Evolutionary conservation across 2,329 filamentous ascomycete genomes (phyloP).

Genomic region (Pseudofabraea citricarpa): DNA sequence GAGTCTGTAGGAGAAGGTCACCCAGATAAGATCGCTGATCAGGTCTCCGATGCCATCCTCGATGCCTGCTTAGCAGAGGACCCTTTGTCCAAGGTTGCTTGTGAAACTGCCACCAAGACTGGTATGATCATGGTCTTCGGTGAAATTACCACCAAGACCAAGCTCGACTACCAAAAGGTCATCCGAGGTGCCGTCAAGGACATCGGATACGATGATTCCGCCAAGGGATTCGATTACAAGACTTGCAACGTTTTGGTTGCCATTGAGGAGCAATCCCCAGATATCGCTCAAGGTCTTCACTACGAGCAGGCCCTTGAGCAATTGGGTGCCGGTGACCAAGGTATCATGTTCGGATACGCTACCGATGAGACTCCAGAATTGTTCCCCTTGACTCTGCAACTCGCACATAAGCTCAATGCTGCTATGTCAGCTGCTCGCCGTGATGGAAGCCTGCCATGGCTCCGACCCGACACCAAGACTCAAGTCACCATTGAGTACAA

Average conservation of each 20-base stretch:
- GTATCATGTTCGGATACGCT: slow-evolving; percentile 99
- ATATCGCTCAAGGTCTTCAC: slow-evolving; percentile 98
- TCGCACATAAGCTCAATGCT: slow-evolving; percentile 95
- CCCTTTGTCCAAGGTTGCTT: slow-evolving; percentile 97
- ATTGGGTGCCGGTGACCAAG: slow-evolving; percentile 98
- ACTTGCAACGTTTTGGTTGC: slow-evolving; percentile 97
- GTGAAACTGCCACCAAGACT: slow-evolving; percentile 99
- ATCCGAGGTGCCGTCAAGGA: slow-evolving; percentile 95
- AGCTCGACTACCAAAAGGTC: slow-evolving; percentile 96
- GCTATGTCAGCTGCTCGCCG: slow-evolving; percentile 89
- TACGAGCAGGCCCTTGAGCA: slow-evolving; percentile 97
- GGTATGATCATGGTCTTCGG: slow-evolving; percentile 99
- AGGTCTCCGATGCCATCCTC: slow-evolving; percentile 97
- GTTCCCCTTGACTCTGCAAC: slow-evolving; percentile 86
- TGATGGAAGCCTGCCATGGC: slow-evolving; percentile 84
- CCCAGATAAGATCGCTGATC: slow-evolving; percentile 96
- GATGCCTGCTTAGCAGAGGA: slow-evolving; percentile 95
- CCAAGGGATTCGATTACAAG: slow-evolving; percentile 99
- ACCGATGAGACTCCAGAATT: slow-evolving; percentile 98
- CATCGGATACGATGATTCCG: slow-evolving; percentile 95
- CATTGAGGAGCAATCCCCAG: slow-evolving; percentile 98
- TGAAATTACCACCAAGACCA: slow-evolving; percentile 97
- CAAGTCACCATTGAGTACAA: slow-evolving; percentile 99
- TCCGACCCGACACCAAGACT: slow-evolving; percentile 98
- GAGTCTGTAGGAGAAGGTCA: slow-evolving; percentile 88